phyloP scores from a whole-genome alignment of 2,329 filamentous ascomycete genomes.

The Verticillium zaregamsianum region DNA sequence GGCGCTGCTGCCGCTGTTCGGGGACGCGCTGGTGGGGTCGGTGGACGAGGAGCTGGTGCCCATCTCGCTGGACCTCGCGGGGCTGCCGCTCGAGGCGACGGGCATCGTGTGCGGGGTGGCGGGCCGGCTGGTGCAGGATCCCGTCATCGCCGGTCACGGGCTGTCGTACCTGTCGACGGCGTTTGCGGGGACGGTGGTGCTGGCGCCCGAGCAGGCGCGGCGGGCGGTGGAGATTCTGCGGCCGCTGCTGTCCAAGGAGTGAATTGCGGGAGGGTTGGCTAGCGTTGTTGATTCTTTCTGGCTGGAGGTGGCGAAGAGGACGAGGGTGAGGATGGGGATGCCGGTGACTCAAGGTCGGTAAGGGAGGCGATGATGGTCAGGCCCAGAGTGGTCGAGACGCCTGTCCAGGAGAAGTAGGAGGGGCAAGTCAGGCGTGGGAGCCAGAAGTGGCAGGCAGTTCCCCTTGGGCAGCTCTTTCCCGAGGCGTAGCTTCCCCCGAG shows the following conservation, averaged over 20 bases:
- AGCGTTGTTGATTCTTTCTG: no score
- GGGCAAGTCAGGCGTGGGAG: no score
- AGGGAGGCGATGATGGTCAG: no score
- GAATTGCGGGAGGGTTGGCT: no score
- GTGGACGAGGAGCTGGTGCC: constrained; percentile 72
- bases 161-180: constrained; percentile 90
- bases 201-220: constrained; percentile 69
- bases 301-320: neutral
- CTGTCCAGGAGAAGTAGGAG: no score
- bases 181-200: constrained; percentile 82
- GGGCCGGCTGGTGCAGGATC: constrained; percentile 72
- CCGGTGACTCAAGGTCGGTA: no score
- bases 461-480: no score
- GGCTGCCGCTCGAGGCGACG: constrained; percentile 79
- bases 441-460: no score
- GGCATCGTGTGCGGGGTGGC: constrained; percentile 95
- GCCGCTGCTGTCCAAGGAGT: constrained; percentile 38
- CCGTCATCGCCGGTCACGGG: constrained; percentile 59
- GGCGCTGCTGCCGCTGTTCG: constrained; percentile 59
- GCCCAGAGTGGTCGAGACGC: no score
- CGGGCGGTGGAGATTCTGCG: constrained; percentile 68
- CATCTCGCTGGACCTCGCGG: constrained; percentile 81
- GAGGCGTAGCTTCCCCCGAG: no score
- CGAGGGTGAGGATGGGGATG: neutral
- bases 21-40: constrained; percentile 71